Evolutionary conservation across 179 eudicot genomes (phyloP), one percentile per base, ranked within the genome.

Genomic region (Gypsophila paniculata): DNA sequence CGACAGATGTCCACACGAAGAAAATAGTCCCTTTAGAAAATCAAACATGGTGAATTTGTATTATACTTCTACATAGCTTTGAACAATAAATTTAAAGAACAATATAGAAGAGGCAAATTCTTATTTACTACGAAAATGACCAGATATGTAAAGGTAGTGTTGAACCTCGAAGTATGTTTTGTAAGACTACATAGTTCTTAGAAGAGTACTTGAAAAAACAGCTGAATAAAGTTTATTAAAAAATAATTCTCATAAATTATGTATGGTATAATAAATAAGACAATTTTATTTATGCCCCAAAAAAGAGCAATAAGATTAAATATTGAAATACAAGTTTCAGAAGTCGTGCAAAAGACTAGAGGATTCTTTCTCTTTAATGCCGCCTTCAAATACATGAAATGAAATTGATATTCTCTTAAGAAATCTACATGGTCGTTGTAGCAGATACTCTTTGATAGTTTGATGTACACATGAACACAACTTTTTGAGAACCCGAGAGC

Each of bases 381-480:
- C 21, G 53, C 60, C 74, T 73, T 60, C 61, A 23, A 49, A 53
- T 70, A 75, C 73, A 71, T 38, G 72, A 60, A 68, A 60, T 8
- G 73, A 48, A 59, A 34, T 65, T 51, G 21, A 65, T 17, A 69
- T 68, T 34, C 55, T 34, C 54, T 75, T 53, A 26, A 61, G 55
- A 71, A 39, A 75, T 79, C 76, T 75, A 79, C 79, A 72, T 26
- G 65, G 76, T 39, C 76, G 73, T 64, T 71, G 69, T 60, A 67
- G 71, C n/a, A 72, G 72, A 73, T 54, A 75, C 44, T 32, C 55
- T 60, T 42, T 36, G n/a, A n/a, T n/a, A n/a, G n/a, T 71, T 70
- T 52, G 71, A 79, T 79, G 67, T 75, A 79, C 82, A 79, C 69
- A 75, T 29, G 65, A 61, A 73, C 53, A 74, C 66, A 74, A 54